A percentile compares a stretch with the other conserved stretches of the same genome.
phyloP scores from a whole-genome alignment of 148 eudicot genomes.

The Vaccinium vitisidaea region DNA sequence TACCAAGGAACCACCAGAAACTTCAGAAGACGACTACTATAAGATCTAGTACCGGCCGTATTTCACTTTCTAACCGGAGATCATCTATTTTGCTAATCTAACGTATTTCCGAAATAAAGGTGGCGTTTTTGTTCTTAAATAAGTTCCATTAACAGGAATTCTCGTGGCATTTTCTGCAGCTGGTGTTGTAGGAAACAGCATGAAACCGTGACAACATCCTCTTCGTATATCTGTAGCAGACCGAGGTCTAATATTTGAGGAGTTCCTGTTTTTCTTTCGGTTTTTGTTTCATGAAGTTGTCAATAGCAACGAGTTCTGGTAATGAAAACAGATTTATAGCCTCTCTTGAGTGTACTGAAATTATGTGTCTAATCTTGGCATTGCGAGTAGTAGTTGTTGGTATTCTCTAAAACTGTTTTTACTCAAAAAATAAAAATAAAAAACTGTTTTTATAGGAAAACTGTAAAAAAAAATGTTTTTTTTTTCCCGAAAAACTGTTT shows the following conservation, averaged over 20 bases:
- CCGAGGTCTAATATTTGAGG: neutral
- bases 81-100: neutral
- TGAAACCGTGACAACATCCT: neutral
- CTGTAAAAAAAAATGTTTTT: too few species aligned
- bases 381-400: too few species aligned
- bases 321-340: neutral
- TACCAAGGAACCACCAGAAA: slow-evolving; percentile 69
- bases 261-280: neutral
- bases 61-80: slow-evolving; percentile 7
- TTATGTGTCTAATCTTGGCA: neutral
- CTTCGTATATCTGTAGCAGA: neutral
- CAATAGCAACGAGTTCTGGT: neutral
- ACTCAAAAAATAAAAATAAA: too few species aligned
- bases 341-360: neutral
- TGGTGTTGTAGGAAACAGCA: neutral
- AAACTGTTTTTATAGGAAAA: too few species aligned
- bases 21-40: slow-evolving; percentile 54
- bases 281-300: neutral
- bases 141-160: neutral
- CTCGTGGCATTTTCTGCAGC: neutral
- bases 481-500: too few species aligned
- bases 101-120: neutral
- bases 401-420: too few species aligned
- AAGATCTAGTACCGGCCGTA: slow-evolving; percentile 3
- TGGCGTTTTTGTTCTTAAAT: slow-evolving; percentile 1